Percentiles rank a stretch among this genome's conserved stretches.
Evolutionary conservation across 2,329 filamentous ascomycete species (phyloP).

Genomic region (Triangularia setosa): DNA sequence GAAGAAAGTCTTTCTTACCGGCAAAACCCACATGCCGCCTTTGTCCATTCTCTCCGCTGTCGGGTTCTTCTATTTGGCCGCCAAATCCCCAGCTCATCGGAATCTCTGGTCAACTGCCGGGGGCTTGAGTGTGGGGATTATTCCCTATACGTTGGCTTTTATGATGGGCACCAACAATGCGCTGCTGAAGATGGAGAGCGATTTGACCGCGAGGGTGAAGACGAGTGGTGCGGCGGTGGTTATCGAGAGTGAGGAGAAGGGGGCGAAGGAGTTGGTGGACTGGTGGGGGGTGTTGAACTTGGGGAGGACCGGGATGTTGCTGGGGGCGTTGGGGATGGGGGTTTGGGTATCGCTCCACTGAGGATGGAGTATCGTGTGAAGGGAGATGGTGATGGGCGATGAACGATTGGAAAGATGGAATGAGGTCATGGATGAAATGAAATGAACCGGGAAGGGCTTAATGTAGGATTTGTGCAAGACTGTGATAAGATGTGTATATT

Average conservation of each 20-base stretch:
- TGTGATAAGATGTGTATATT: neutral
- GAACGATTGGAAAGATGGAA: neutral
- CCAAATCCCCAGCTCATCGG: conserved; percentile 22
- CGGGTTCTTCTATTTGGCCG: conserved; percentile 44
- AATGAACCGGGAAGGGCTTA: neutral
- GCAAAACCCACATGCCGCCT: conserved; percentile 37
- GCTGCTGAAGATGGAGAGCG: conserved; percentile 41
- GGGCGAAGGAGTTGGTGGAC: conserved; percentile 50
- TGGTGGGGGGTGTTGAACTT: conserved; percentile 53
- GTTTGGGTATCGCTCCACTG: conserved; percentile 23
- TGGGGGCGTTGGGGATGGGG: conserved; percentile 30
- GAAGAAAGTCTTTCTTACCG: conserved; percentile 39
- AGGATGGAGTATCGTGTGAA: neutral
- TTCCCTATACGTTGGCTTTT: conserved; percentile 50
- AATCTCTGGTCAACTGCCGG: conserved; percentile 44
- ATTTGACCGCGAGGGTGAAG: conserved; percentile 29
- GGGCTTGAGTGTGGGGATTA: conserved; percentile 40
- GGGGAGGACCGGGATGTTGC: conserved; percentile 24
- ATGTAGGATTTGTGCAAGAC: neutral
- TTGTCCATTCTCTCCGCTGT: conserved; percentile 38
- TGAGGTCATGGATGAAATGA: neutral
- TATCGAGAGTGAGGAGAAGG: conserved; percentile 34
- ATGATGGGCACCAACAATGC: conserved; percentile 46
- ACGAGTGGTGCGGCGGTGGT: conserved; percentile 34
- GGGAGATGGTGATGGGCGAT: neutral